phyloP scores from a whole-genome alignment of 768 basidiomycete genomes.

The Termitomyces sp. region DNA sequence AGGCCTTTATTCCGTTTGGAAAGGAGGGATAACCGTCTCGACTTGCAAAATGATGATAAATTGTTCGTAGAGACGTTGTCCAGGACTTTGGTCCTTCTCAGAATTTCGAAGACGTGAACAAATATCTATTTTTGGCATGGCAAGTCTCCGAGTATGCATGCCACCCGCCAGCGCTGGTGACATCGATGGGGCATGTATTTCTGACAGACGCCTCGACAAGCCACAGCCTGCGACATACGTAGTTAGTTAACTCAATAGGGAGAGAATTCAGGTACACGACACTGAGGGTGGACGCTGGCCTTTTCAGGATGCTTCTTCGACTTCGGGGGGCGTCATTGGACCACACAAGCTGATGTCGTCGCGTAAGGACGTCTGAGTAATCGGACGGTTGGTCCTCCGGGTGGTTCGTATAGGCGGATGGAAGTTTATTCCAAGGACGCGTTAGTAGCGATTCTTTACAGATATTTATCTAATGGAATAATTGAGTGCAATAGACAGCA shows the following conservation, averaged over 20 bases:
- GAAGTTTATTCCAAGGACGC: background rate
- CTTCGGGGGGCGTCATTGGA: slow-evolving; percentile 6
- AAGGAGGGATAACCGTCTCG: background rate
- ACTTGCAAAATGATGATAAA: background rate
- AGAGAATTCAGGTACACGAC: background rate
- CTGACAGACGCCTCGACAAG: background rate
- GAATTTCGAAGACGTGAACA: background rate
- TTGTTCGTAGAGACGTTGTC: background rate
- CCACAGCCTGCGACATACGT: background rate
- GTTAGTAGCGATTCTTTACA: background rate
- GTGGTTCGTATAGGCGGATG: no score
- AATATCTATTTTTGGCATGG: background rate
- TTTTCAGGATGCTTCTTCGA: background rate
- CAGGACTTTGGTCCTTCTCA: no score
- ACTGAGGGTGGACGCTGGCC: background rate
- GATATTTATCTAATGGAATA: background rate
- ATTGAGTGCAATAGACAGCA: background rate
- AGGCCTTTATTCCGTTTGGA: background rate
- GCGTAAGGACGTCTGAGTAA: slow-evolving; percentile 8
- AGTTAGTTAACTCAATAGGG: background rate
- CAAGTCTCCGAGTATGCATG: background rate
- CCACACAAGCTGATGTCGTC: background rate
- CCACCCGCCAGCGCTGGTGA: background rate
- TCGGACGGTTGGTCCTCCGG: background rate
- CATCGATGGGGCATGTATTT: background rate